Evolutionary conservation across 1,284 basidiomycete genomes (phyloP).

Genomic region (Kalmanozyma brasiliensis): DNA sequence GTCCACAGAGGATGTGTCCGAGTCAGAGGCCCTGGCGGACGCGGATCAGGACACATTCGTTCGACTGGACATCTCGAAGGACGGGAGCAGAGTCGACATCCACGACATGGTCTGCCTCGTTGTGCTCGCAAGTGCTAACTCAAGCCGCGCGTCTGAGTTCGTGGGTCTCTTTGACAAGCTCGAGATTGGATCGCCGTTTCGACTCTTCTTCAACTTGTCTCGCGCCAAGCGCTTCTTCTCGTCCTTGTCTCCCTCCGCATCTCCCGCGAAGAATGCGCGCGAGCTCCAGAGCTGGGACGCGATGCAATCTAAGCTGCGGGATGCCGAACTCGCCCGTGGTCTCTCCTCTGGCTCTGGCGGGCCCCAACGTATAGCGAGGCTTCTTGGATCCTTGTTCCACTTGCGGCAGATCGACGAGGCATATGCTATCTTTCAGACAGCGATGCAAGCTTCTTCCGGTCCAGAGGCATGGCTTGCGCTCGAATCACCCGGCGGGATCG

Average conservation of each 20-base stretch:
- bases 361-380: constrained; percentile 48
- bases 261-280: not conserved
- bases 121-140: constrained; percentile 19
- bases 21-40: not conserved
- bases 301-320: constrained; percentile 14
- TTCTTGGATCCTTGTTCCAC: constrained; percentile 51
- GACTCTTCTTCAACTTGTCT: constrained; percentile 46
- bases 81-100: constrained; percentile 27
- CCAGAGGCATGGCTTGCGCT: constrained; percentile 19
- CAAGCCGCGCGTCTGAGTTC: constrained; percentile 9
- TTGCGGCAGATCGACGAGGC: constrained; percentile 33
- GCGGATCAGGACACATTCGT: constrained; percentile 14
- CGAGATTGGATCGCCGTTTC: constrained; percentile 52
- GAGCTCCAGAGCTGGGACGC: constrained; percentile 6
- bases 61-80: constrained; percentile 15
- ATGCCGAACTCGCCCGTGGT: constrained; percentile 51
- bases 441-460: constrained; percentile 34
- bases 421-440: constrained; percentile 32
- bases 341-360: constrained; percentile 49
- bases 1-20: not conserved
- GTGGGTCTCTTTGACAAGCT: constrained; percentile 41
- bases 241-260: not conserved
- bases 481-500: not conserved
- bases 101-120: constrained; percentile 51
- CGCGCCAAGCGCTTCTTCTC: constrained; percentile 28